These are phyloP conservation scores for Aureobasidium sp. DNA, from an alignment of 2,329 filamentous ascomycete species.

Conservation along the genomic window DNA sequence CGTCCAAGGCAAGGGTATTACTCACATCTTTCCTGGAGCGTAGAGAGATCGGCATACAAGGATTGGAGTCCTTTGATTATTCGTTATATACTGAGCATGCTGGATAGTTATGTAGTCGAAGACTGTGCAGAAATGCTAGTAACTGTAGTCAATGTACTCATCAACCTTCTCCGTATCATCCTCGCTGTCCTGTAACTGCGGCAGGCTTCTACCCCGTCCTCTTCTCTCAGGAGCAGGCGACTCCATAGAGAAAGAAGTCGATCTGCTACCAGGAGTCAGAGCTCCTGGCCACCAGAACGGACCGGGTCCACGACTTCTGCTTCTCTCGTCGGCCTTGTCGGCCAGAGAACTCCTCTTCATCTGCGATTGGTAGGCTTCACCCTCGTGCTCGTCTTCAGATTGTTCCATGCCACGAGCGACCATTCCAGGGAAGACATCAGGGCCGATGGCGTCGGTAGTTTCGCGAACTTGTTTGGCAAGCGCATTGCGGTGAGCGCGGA, in stretches of 20 bases:
- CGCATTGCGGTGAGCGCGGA: constrained; percentile 64
- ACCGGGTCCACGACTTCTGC: background rate
- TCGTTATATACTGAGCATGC: background rate
- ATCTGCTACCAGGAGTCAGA: background rate
- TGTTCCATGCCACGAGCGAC: constrained; percentile 60
- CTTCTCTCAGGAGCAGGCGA: background rate
- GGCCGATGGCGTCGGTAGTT: constrained; percentile 88
- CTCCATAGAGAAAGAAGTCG: constrained; percentile 2
- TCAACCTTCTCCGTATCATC: constrained; percentile 7
- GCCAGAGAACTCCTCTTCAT: constrained; percentile 9
- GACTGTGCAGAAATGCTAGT: background rate
- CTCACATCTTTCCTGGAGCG: too few relatives aligned
- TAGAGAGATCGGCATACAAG: background rate
- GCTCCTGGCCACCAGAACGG: constrained; percentile 2
- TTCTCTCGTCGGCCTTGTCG: constrained; percentile 4
- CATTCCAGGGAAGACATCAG: constrained; percentile 71
- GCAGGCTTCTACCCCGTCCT: background rate
- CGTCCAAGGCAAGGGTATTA: too few relatives aligned
- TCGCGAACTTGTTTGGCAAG: constrained; percentile 79
- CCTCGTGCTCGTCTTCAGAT: background rate
- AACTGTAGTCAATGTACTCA: constrained; percentile 9
- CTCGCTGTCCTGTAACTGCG: background rate
- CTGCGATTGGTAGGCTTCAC: background rate
- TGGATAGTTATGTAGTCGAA: background rate
- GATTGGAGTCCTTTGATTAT: background rate